Percentiles rank a stretch among this genome's conserved stretches.
Evolutionary conservation across 768 basidiomycete species (phyloP).

Genomic region (Xanthoconium purpureum): DNA sequence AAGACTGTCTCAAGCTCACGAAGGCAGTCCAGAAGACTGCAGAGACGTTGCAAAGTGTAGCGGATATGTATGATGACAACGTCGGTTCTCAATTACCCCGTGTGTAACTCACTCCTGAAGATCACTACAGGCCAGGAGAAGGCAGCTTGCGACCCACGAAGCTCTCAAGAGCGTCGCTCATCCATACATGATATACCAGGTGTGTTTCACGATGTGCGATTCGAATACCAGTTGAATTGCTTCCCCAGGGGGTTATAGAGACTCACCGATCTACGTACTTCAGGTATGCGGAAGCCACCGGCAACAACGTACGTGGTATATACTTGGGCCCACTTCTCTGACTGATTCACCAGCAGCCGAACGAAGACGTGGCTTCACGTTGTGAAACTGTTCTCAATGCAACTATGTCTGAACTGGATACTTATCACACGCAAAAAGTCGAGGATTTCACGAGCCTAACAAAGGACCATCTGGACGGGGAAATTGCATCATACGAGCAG

Average conservation of each 20-base stretch:
- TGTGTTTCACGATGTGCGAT: conserved; percentile 22
- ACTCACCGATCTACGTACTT: conserved; percentile 69
- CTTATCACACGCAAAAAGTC: conserved; percentile 68
- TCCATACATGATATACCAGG: conserved; percentile 69
- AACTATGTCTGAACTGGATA: conserved; percentile 86
- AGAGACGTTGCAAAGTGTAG: conserved; percentile 70
- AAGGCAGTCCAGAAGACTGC: conserved; percentile 75
- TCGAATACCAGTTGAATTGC: background rate
- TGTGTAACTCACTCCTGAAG: conserved; percentile 5
- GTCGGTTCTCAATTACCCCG: conserved; percentile 39
- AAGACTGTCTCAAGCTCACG: conserved; percentile 73
- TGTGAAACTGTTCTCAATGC: conserved; percentile 88
- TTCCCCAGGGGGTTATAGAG: conserved; percentile 59
- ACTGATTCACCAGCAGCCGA: conserved; percentile 37
- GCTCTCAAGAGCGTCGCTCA: conserved; percentile 73
- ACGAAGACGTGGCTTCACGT: conserved; percentile 65
- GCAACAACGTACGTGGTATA: conserved; percentile 24
- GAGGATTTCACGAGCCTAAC: conserved; percentile 63
- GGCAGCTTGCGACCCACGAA: conserved; percentile 73
- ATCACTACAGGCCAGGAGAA: conserved; percentile 58
- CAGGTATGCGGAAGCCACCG: conserved; percentile 56
- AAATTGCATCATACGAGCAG: conserved; percentile 75
- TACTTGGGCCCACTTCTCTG: background rate
- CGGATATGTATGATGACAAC: conserved; percentile 77
- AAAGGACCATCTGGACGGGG: conserved; percentile 71